Percentiles rank a stretch among this genome's conserved stretches.
Conservation (phyloP, 2,329 filamentous ascomycete genomes). For the Microascus cirrosus region DNA sequence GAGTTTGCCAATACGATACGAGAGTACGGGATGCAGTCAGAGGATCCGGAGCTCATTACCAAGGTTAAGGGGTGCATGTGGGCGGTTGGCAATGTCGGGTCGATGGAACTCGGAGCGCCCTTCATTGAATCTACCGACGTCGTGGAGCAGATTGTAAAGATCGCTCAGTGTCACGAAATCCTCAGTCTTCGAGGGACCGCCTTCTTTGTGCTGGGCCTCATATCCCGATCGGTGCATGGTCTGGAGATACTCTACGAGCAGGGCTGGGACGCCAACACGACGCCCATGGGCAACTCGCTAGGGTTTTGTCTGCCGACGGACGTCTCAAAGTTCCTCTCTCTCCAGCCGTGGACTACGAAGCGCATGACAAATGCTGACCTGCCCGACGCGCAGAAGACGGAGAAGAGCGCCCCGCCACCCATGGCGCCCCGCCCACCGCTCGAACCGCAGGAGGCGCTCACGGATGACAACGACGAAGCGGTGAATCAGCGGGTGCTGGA, state of each 20-base stretch:
- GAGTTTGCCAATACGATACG: slow-evolving; percentile 85
- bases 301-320: slow-evolving; percentile 80
- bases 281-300: slow-evolving; percentile 68
- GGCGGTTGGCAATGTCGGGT: slow-evolving; percentile 96
- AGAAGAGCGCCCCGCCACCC: slow-evolving; percentile 28
- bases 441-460: slow-evolving; percentile 25
- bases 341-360: slow-evolving; percentile 47
- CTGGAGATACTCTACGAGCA: slow-evolving; percentile 81
- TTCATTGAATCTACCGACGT: slow-evolving; percentile 88
- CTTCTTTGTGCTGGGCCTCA: slow-evolving; percentile 88
- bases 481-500: slow-evolving; percentile 74
- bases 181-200: slow-evolving; percentile 91
- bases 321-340: slow-evolving; percentile 67
- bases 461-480: slow-evolving; percentile 41
- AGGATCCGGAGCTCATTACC: slow-evolving; percentile 74
- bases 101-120: slow-evolving; percentile 91
- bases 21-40: slow-evolving; percentile 73
- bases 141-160: slow-evolving; percentile 74
- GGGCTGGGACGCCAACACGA: slow-evolving; percentile 89
- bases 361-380: slow-evolving; percentile 25
- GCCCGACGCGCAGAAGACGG: slow-evolving; percentile 41
- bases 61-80: slow-evolving; percentile 96
- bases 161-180: slow-evolving; percentile 79
- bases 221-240: slow-evolving; percentile 84
- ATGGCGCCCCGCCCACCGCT: slow-evolving; percentile 28